Evolutionary conservation across 2,329 filamentous ascomycete species (phyloP), one percentile per base, ranked within the genome.

Genomic region (Fusarium illudens): DNA sequence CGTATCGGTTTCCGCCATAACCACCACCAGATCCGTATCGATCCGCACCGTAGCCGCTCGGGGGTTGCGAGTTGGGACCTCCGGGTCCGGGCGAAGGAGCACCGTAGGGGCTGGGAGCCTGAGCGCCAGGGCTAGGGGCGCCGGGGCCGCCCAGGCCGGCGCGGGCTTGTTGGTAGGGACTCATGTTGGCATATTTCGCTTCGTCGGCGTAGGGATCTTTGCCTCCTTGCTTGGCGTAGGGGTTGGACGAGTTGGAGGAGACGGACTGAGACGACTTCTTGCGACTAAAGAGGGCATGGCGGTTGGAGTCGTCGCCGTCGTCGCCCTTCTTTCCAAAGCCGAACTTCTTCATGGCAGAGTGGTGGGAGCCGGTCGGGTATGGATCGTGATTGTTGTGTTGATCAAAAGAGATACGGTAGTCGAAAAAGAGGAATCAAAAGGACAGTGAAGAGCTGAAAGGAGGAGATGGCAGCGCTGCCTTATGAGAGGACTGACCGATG

Each of bases 241-340:
- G 87, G 71, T 89, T 89, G 33, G 39, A 44, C 2, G 39, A 44
- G 39, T 84, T 82, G 50, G 79, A 77, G 37, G 78, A 73, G 27
- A 79, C 74, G n/a, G 81, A 79, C 56, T 81, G 79, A 6, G 83
- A 81, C 36, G 81, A 78, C 74, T 85, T 87, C 80, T 86, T 87
- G 67, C 82, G 80, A 68, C 84, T 80, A 71, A 88, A 87, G 53
- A 87, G 81, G 46, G 85, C 83, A 68, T 79, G 79, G 58, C 84
- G 82, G 68, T 78, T 83, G 57, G 79, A 74, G 44, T 86, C 82
- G 61, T 85, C 84, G 70, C 76, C 78, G 54, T 85, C 84, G 55
- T 84, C 81, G 50, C 76, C 77, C 74, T 87, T 89, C 79, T 84
- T 87, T 67, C 86, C 82, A 67, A 88, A 84, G 50, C 85, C 84